A percentile compares a stretch with the other conserved stretches of the same genome.
phyloP scores from a whole-genome alignment of 306 rosid species.

The Luffa aegyptiaca region DNA sequence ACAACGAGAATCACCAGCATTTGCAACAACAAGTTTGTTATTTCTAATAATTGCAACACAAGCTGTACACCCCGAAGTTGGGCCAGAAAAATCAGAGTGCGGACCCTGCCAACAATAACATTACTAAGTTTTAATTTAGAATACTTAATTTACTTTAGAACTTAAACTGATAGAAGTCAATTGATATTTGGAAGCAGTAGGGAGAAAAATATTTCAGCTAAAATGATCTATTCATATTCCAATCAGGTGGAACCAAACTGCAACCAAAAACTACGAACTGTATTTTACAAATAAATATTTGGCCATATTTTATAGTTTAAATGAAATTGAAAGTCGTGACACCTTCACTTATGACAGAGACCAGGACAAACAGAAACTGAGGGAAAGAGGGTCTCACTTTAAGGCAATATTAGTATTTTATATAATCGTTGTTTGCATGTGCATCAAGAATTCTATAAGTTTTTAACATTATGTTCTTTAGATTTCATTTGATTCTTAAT shows the following conservation, averaged over 20 bases:
- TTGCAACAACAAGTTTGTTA: conserved; percentile 73
- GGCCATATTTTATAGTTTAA: not conserved
- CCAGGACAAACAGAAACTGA: not conserved
- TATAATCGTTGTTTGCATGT: not conserved
- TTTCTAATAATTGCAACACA: conserved; percentile 84
- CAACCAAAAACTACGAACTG: not conserved
- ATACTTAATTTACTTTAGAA: not conserved
- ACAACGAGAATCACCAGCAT: conserved; percentile 98
- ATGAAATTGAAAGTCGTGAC: not conserved
- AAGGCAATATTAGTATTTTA: not conserved
- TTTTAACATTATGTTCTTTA: not conserved
- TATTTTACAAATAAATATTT: not conserved
- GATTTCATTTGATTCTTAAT: not conserved
- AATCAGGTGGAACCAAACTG: not conserved
- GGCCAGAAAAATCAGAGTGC: conserved; percentile 91
- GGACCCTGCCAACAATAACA: conserved; percentile 52
- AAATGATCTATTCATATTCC: not conserved
- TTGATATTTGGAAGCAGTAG: not conserved
- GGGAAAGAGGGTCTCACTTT: not conserved
- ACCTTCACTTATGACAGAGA: not conserved
- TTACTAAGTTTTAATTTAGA: not conserved
- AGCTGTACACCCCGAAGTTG: conserved; percentile 96
- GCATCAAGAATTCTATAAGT: not conserved
- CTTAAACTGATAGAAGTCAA: not conserved
- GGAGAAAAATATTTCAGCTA: not conserved